These are phyloP conservation scores for Malus hybrid DNA, from an alignment of 331 rosid genomes.

Conservation along the genomic window DNA sequence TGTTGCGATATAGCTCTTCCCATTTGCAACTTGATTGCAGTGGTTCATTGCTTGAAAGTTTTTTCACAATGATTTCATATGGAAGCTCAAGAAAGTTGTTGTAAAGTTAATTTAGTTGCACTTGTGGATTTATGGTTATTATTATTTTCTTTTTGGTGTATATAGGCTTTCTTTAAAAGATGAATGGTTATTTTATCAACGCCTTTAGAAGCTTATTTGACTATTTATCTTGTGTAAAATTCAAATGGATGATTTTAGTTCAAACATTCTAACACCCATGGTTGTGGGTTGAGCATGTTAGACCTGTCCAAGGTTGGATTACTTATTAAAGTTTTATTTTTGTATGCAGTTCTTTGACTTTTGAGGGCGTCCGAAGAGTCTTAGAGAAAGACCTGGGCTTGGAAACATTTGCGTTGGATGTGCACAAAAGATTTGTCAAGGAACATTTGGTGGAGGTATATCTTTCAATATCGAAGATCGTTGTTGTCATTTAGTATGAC, in stretches of 20 bases:
- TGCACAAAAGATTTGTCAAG: conserved; percentile 76
- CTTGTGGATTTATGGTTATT: background rate
- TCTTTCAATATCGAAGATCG: background rate
- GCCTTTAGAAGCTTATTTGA: background rate
- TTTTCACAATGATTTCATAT: background rate
- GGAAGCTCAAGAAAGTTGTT: background rate
- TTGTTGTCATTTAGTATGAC: background rate
- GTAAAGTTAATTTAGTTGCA: background rate
- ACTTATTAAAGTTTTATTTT: background rate
- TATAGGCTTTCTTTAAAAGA: background rate
- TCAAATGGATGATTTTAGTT: background rate
- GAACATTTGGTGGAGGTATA: conserved; percentile 66
- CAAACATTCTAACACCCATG: background rate
- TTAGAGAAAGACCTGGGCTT: conserved; percentile 80
- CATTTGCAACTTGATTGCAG: background rate
- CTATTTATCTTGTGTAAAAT: background rate
- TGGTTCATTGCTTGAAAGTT: background rate
- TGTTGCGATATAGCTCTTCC: background rate
- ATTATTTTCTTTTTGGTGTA: background rate
- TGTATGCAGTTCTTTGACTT: conserved; percentile 76
- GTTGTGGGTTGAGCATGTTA: background rate
- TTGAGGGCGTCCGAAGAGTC: conserved; percentile 87
- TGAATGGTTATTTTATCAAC: background rate
- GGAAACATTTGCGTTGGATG: conserved; percentile 57
- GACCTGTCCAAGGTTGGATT: background rate